A percentile compares a stretch with the other conserved stretches of the same genome.
phyloP scores from a whole-genome alignment of 1,284 basidiomycete genomes.

The Ustilago trichophora region DNA sequence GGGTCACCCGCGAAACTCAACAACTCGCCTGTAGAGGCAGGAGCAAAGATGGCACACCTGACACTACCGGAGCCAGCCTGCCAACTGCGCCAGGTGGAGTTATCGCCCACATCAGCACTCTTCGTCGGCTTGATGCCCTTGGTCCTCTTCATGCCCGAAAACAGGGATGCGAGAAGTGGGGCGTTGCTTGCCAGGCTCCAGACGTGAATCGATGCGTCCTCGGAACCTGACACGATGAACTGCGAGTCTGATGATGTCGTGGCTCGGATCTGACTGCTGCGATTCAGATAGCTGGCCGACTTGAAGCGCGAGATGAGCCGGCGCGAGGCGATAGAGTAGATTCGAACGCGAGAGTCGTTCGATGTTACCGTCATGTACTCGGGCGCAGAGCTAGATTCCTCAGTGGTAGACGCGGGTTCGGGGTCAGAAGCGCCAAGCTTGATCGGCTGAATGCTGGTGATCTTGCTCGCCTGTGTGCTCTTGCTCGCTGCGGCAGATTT shows the following conservation, averaged over 20 bases:
- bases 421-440: constrained; percentile 17
- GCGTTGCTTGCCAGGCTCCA: constrained; percentile 53
- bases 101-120: constrained; percentile 8
- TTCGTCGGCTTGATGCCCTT: constrained; percentile 14
- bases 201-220: constrained; percentile 61
- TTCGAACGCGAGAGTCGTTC: constrained; percentile 67
- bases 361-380: constrained; percentile 66
- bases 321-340: constrained; percentile 63
- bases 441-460: constrained; percentile 65
- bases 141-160: constrained; percentile 24
- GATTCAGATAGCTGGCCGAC: constrained; percentile 49
- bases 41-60: constrained; percentile 53
- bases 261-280: constrained; percentile 64
- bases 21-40: constrained; percentile 22
- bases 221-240: constrained; percentile 65
- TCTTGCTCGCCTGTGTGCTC: constrained; percentile 65
- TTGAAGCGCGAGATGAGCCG: constrained; percentile 52
- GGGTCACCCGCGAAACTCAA: constrained; percentile 41
- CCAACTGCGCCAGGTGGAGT: constrained; percentile 40
- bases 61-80: constrained; percentile 41
- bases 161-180: constrained; percentile 5
- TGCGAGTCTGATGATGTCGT: constrained; percentile 59
- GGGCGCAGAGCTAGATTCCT: background rate
- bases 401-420: constrained; percentile 4
- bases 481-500: constrained; percentile 62